phyloP scores from a whole-genome alignment of 106 monocot genomes.

The Acorus gramineus region DNA sequence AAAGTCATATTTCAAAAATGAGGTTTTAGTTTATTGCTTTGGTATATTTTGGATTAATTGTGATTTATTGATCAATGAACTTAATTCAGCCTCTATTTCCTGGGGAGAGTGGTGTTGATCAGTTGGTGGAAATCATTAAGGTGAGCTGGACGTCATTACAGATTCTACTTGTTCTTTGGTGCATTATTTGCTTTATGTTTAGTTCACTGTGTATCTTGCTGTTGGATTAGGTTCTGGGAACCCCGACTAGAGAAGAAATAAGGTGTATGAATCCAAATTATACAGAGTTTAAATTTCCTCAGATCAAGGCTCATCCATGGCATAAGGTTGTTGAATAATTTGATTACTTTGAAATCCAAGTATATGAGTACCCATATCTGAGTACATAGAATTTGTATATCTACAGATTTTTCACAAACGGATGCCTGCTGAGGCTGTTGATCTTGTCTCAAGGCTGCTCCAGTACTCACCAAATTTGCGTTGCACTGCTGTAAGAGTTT shows the following conservation, averaged over 20 bases:
- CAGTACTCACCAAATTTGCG: slow-evolving; percentile 40
- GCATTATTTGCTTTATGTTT: background rate
- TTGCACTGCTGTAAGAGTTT: slow-evolving; percentile 33
- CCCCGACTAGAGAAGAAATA: slow-evolving; percentile 46
- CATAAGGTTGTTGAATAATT: slow-evolving; percentile 20
- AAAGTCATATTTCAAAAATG: too few relatives aligned
- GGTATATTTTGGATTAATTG: too few relatives aligned
- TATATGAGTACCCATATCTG: too few relatives aligned
- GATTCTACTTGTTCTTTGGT: background rate
- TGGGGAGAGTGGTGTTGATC: slow-evolving; percentile 54
- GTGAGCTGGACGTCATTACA: slow-evolving; percentile 3
- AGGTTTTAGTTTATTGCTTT: too few relatives aligned
- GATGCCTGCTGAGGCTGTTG: slow-evolving; percentile 34
- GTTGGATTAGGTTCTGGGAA: slow-evolving; percentile 30
- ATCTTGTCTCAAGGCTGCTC: slow-evolving; percentile 35
- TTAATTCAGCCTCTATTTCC: slow-evolving; percentile 56
- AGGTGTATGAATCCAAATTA: slow-evolving; percentile 50
- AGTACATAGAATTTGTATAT: too few relatives aligned
- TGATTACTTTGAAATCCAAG: background rate
- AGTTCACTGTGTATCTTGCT: background rate
- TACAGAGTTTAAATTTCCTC: slow-evolving; percentile 44
- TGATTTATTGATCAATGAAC: background rate
- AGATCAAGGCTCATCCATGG: slow-evolving; percentile 43
- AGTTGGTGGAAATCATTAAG: slow-evolving; percentile 64
- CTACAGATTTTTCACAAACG: slow-evolving; percentile 35